Evolutionary conservation across 2,329 filamentous ascomycete species (phyloP), one percentile per base, ranked within the genome.

Genomic region (Zymoseptoria pseudotritici): DNA sequence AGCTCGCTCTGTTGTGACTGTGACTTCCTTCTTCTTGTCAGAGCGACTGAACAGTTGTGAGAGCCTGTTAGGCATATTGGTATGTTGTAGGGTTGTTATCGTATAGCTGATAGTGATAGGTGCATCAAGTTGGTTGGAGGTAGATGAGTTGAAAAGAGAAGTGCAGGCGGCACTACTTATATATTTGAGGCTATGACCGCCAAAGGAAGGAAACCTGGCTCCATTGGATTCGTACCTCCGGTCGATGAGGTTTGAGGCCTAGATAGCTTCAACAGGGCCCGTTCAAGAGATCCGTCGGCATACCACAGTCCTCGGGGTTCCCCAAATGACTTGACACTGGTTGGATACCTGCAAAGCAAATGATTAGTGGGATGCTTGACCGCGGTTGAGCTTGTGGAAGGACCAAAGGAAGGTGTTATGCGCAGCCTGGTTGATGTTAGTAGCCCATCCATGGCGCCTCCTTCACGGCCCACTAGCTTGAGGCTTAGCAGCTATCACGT

Each of bases 21-120:
- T 59, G n/a, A 68, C 69, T 53, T 70, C 68, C 58, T 71, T 69
- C 59, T 70, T 66, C 59, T 70, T 70, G 31, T 63, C 62, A 22
- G 62, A 63, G 49, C 63, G 58, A 1, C 67, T 66, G 56, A 71
- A 66, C 26, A 69, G 55, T 36, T 65, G 69, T 19, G 69, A 69
- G 58, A 71, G 56, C 62, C 69, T 63, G 55, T 55, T 64, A 29
- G 69, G 67, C 69, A 71, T 71, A 31, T 24, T 64, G 19, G 52
- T 26, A 5, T 51, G 29, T 60, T 50, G 3, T 24, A 24, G 20
- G 22, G 22, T 46, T n/a, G 13, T 46, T 46, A 46, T 46, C 36
- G 36, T 17, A 46, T 46, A 17, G 11, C 17, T 13, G 36, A 46
- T 46, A 46, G 36, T 46, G 17, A 46, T 2, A 17, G 36, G 36